Evolutionary conservation across 352 stramenopile genomes (phyloP).

Genomic region (Albugo candida): DNA sequence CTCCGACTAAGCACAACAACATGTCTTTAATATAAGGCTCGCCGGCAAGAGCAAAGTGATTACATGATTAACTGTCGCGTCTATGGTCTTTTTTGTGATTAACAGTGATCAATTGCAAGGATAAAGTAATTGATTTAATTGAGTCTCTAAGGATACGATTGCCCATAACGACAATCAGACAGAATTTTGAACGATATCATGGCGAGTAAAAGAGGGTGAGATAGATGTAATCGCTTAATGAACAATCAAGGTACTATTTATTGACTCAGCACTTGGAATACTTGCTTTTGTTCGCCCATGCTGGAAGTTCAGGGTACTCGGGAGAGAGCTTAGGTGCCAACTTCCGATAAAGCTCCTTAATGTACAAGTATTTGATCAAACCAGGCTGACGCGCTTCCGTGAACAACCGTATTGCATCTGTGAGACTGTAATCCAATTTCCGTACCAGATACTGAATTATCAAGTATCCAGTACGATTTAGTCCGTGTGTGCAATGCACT

Average conservation of each 20-base stretch:
- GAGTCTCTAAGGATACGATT: too few species aligned
- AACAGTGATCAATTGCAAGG: too few species aligned
- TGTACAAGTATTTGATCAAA: slow-evolving; percentile 72
- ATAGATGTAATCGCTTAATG: too few species aligned
- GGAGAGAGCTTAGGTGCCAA: slow-evolving; percentile 23
- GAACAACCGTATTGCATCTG: slow-evolving; percentile 46
- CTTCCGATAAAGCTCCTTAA: slow-evolving; percentile 41
- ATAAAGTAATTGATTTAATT: too few species aligned
- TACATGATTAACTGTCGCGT: background rate
- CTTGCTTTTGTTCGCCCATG: slow-evolving; percentile 35
- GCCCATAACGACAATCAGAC: too few species aligned
- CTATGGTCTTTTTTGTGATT: too few species aligned
- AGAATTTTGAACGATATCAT: too few species aligned
- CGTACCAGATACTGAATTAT: slow-evolving; percentile 56
- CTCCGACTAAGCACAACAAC: slow-evolving; percentile 22
- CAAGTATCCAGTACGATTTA: slow-evolving; percentile 64
- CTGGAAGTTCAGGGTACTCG: slow-evolving; percentile 27
- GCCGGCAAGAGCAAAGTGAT: background rate
- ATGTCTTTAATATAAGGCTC: background rate
- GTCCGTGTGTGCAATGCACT: slow-evolving; percentile 60
- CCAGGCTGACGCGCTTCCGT: slow-evolving; percentile 31
- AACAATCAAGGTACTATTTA: too few species aligned
- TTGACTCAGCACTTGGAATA: slow-evolving; percentile 18
- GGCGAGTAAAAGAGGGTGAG: too few species aligned
- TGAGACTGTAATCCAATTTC: slow-evolving; percentile 21